Conservation (phyloP, 352 stramenopile genomes). For the Phytophthora citrophthora region DNA sequence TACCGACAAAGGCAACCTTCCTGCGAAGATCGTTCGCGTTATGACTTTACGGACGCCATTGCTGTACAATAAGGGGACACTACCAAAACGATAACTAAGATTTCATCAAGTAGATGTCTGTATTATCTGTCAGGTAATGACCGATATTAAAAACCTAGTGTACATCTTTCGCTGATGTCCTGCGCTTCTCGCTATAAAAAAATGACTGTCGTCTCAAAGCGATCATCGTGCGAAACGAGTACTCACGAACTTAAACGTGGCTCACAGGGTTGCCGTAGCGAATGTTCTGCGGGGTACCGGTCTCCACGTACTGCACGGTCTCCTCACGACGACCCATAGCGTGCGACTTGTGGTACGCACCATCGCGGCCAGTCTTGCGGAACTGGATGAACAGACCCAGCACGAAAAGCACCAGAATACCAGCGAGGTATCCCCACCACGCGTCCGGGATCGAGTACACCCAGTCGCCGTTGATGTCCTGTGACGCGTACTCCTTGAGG, state of each 20-base stretch:
- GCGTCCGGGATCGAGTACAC: conserved; percentile 62
- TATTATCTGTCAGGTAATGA: too few species aligned
- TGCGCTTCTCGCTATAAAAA: too few species aligned
- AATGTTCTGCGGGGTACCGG: conserved; percentile 35
- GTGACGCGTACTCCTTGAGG: conserved; percentile 48
- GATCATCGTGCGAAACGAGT: too few species aligned
- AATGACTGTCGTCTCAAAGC: too few species aligned
- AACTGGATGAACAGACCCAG: conserved; percentile 69
- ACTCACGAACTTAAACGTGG: conserved; percentile 31
- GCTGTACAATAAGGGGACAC: too few species aligned
- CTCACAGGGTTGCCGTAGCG: conserved; percentile 39
- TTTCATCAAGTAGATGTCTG: too few species aligned
- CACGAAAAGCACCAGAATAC: conserved; percentile 59
- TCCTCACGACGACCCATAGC: conserved; percentile 24
- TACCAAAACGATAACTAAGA: too few species aligned
- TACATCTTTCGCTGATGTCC: too few species aligned
- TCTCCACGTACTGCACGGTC: conserved; percentile 42
- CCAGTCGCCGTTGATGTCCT: conserved; percentile 50
- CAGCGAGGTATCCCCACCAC: conserved; percentile 66
- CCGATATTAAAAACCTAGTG: too few species aligned
- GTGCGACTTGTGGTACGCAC: conserved; percentile 39
- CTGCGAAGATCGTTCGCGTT: too few species aligned
- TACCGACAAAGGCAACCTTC: too few species aligned
- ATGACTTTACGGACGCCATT: too few species aligned
- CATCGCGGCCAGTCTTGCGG: conserved; percentile 51